These are phyloP conservation scores for Clarireedia paspali DNA, from an alignment of 2,329 filamentous ascomycete species.

Conservation along the genomic window DNA sequence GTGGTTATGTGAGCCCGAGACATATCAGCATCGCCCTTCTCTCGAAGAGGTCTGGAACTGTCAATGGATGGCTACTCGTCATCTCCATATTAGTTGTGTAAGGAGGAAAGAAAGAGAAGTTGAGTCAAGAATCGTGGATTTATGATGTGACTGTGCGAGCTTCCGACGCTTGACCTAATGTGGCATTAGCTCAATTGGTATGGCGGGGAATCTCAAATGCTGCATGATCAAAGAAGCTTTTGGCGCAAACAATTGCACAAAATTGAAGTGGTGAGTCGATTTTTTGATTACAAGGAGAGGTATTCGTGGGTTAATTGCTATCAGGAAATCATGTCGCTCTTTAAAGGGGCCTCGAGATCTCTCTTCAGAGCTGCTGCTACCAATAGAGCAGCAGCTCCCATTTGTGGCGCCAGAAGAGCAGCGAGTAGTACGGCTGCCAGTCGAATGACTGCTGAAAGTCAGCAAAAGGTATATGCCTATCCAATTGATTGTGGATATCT, in stretches of 20 bases:
- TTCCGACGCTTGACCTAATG: not conserved
- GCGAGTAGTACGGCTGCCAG: slow-evolving; percentile 20
- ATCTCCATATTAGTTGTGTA: slow-evolving; percentile 72
- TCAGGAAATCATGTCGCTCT: slow-evolving; percentile 25
- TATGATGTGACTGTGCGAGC: not conserved
- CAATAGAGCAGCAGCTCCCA: slow-evolving; percentile 16
- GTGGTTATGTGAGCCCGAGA: slow-evolving; percentile 57
- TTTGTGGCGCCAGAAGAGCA: slow-evolving; percentile 22
- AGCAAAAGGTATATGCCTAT: slow-evolving; percentile 45
- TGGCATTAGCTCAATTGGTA: not conserved
- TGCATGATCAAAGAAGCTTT: not conserved
- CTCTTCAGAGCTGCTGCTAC: slow-evolving; percentile 17
- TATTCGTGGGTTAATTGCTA: slow-evolving; percentile 1
- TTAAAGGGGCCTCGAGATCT: slow-evolving; percentile 24
- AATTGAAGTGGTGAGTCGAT: not conserved
- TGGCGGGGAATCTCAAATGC: not conserved
- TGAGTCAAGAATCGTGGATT: not conserved
- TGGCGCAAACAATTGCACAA: slow-evolving; percentile 1
- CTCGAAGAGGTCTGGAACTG: slow-evolving; percentile 46
- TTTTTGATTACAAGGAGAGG: not conserved
- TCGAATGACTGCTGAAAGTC: slow-evolving; percentile 38
- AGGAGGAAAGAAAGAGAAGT: slow-evolving; percentile 33
- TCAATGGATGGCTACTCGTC: slow-evolving; percentile 58
- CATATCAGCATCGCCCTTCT: slow-evolving; percentile 58
- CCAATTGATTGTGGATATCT: not conserved